Evolutionary conservation across 805 yeast genomes (phyloP).

Genomic region (Hanseniaspora clermontiae): DNA sequence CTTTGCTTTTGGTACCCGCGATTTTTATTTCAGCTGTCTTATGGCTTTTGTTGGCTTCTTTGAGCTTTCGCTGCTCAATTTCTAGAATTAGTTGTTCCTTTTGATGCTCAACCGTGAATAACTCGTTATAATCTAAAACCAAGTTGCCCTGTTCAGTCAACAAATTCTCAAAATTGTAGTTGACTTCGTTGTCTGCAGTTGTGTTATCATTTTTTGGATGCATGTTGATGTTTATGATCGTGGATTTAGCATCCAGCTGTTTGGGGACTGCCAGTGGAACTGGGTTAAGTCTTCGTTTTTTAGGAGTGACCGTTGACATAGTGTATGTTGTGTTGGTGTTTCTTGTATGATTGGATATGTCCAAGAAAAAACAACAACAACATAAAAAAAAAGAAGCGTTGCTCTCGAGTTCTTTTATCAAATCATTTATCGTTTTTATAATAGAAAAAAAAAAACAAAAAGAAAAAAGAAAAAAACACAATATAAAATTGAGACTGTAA

Average conservation of each 20-base stretch:
- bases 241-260: neutral
- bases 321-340: neutral
- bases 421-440: neutral
- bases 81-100: conserved; percentile 2
- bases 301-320: neutral
- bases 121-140: conserved; percentile 48
- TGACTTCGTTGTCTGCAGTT: neutral
- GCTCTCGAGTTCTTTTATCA: too few species aligned
- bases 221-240: neutral
- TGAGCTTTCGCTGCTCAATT: neutral
- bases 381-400: too few species aligned
- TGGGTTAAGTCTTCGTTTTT: conserved; percentile 3
- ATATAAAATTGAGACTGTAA: too few species aligned
- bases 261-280: neutral
- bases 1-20: neutral
- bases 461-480: neutral
- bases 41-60: neutral
- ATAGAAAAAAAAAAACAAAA: neutral
- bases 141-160: conserved; percentile 9
- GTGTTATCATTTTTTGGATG: neutral
- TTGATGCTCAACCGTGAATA: conserved; percentile 34
- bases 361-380: neutral
- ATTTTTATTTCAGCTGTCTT: neutral
- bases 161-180: conserved; percentile 7
- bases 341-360: neutral